These are phyloP conservation scores for Trichoderma koningiopsis DNA, from an alignment of 2,329 filamentous ascomycete species.

Conservation along the genomic window DNA sequence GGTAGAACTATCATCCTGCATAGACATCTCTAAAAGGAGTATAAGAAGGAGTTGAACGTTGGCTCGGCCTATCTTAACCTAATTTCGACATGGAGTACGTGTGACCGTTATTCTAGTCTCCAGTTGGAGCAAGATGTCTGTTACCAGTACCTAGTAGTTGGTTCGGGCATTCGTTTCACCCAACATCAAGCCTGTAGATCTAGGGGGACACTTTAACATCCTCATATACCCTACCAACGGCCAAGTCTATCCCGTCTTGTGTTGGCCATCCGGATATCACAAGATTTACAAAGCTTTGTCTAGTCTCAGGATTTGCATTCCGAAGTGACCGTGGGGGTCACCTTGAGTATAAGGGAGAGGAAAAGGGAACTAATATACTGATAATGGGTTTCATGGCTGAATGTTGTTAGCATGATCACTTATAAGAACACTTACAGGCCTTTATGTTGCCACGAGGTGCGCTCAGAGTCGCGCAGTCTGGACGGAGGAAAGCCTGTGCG, in stretches of 20 bases:
- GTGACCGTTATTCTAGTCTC: background rate
- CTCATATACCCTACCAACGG: background rate
- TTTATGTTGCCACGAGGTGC: too few species aligned
- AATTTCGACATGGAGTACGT: background rate
- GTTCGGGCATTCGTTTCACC: too few species aligned
- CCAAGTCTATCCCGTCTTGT: background rate
- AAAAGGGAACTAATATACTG: background rate
- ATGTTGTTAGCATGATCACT: too few species aligned
- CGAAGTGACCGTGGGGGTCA: too few species aligned
- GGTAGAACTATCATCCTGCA: background rate
- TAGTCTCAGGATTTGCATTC: too few species aligned
- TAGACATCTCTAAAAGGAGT: background rate
- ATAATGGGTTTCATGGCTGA: too few species aligned
- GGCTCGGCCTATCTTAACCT: background rate
- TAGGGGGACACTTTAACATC: background rate
- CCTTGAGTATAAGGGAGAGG: background rate
- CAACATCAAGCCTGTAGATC: too few species aligned
- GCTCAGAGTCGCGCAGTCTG: too few species aligned
- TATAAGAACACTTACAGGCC: too few species aligned
- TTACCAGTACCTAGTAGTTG: too few species aligned
- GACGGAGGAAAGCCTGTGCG: background rate
- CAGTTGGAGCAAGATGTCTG: background rate
- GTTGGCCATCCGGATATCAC: background rate
- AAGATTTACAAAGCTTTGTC: background rate
- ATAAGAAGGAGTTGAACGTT: background rate